These are phyloP conservation scores for Pseudopithomyces chartarum DNA, from an alignment of 2,329 filamentous ascomycete species.

Conservation along the genomic window DNA sequence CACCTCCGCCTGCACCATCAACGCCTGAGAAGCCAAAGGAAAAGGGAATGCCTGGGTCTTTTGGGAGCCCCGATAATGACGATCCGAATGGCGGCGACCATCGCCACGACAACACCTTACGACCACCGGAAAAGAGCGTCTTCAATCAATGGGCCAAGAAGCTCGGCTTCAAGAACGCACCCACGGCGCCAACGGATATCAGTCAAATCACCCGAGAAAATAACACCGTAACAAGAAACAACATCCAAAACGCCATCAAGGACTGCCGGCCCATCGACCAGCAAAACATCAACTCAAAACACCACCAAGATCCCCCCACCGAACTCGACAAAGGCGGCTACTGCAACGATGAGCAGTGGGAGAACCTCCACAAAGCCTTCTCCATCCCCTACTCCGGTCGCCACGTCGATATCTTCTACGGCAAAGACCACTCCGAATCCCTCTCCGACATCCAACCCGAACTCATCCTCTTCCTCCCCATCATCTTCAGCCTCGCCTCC, in stretches of 20 bases:
- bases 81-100: slow-evolving; percentile 23
- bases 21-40: slow-evolving; percentile 35
- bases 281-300: slow-evolving; percentile 38
- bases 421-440: slow-evolving; percentile 30
- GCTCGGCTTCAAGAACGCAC: slow-evolving; percentile 39
- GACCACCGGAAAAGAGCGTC: slow-evolving; percentile 29
- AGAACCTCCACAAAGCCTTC: slow-evolving; percentile 45
- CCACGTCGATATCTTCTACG: slow-evolving; percentile 44
- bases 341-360: slow-evolving; percentile 44
- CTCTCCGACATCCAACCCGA: slow-evolving; percentile 33
- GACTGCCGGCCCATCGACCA: slow-evolving; percentile 42
- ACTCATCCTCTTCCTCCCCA: slow-evolving; percentile 36
- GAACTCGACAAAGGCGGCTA: slow-evolving; percentile 45
- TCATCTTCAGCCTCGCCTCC: slow-evolving; percentile 40
- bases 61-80: slow-evolving; percentile 41
- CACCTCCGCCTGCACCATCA: background rate
- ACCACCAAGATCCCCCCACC: slow-evolving; percentile 42
- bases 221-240: slow-evolving; percentile 39
- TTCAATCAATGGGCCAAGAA: slow-evolving; percentile 46
- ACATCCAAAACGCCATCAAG: slow-evolving; percentile 45
- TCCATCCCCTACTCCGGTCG: slow-evolving; percentile 39
- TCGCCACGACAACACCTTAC: slow-evolving; percentile 22
- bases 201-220: slow-evolving; percentile 43
- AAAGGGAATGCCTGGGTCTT: slow-evolving; percentile 41
- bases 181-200: slow-evolving; percentile 29